Conservation (phyloP, 208 protist genomes). For the Acanthamoeba sp. region DNA sequence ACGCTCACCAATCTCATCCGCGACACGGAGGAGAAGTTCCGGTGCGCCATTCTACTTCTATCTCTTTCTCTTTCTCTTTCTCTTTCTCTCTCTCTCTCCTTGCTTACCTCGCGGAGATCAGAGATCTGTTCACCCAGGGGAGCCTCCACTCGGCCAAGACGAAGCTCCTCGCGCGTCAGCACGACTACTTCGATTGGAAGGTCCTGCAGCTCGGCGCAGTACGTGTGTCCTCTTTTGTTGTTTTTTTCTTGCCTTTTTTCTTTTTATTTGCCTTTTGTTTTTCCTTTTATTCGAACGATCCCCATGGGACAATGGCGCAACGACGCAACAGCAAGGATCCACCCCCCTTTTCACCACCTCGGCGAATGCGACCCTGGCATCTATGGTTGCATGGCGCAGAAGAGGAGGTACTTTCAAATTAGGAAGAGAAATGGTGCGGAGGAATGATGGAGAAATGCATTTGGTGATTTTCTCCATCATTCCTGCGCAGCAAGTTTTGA, state of each 20-base stretch:
- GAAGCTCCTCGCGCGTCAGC: constrained; percentile 23
- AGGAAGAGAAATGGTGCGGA: not conserved
- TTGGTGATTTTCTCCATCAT: too few species aligned
- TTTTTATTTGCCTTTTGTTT: not conserved
- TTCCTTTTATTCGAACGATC: not conserved
- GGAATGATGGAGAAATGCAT: not conserved
- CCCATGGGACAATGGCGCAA: not conserved
- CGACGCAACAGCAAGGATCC: not conserved
- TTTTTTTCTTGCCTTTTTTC: not conserved
- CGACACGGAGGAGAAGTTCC: constrained; percentile 38
- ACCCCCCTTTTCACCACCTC: not conserved
- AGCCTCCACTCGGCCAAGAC: not conserved
- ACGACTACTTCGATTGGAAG: constrained; percentile 68
- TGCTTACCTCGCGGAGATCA: not conserved
- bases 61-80: not conserved
- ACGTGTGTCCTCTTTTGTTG: not conserved
- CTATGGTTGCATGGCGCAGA: not conserved
- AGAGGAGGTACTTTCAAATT: not conserved
- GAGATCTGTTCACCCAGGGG: not conserved
- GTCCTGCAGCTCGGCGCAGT: constrained; percentile 44
- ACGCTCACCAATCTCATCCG: not conserved
- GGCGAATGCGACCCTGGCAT: not conserved
- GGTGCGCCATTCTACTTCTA: not conserved
- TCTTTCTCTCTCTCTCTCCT: not conserved
- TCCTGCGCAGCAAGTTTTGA: too few species aligned